phyloP scores from a whole-genome alignment of 2,329 filamentous ascomycete species.

The Fusarium scirpi region DNA sequence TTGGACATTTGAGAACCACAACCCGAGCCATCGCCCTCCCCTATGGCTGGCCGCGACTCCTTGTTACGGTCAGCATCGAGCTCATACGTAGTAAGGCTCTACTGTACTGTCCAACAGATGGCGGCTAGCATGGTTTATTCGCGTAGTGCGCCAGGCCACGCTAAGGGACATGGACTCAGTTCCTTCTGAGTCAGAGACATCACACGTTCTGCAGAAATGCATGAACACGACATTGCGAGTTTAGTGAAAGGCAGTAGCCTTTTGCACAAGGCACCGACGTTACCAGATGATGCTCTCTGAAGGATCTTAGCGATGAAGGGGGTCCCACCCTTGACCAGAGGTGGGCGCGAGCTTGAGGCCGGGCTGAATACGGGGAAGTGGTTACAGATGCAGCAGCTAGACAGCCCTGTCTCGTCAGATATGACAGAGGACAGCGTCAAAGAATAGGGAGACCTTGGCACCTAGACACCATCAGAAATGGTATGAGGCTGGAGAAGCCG shows the following conservation, averaged over 20 bases:
- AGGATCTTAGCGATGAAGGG: slow-evolving; percentile 10
- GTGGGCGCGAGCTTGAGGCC: slow-evolving; percentile 38
- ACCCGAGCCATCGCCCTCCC: not conserved
- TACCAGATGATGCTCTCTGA: slow-evolving; percentile 18
- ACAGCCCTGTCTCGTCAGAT: slow-evolving; percentile 7
- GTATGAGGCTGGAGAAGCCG: not conserved
- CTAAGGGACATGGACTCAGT: slow-evolving; percentile 27
- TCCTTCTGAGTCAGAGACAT: slow-evolving; percentile 37
- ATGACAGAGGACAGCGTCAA: slow-evolving; percentile 11
- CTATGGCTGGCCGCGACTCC: not conserved
- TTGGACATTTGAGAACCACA: not conserved
- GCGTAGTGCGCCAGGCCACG: slow-evolving; percentile 12
- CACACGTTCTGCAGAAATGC: slow-evolving; percentile 27
- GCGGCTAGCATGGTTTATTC: slow-evolving; percentile 20
- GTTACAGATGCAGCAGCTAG: slow-evolving; percentile 27
- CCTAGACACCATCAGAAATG: not conserved
- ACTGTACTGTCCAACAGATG: slow-evolving; percentile 8
- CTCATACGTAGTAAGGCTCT: not conserved
- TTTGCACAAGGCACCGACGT: not conserved
- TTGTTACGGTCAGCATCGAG: not conserved
- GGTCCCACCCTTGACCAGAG: slow-evolving; percentile 14
- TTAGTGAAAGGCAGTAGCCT: slow-evolving; percentile 6
- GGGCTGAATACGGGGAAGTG: slow-evolving; percentile 16
- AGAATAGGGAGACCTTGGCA: slow-evolving; percentile 16
- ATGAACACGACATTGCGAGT: slow-evolving; percentile 19